Base-by-base conservation (phyloP, 805 yeast genomes). In the Monosporozyma unispora region DNA sequence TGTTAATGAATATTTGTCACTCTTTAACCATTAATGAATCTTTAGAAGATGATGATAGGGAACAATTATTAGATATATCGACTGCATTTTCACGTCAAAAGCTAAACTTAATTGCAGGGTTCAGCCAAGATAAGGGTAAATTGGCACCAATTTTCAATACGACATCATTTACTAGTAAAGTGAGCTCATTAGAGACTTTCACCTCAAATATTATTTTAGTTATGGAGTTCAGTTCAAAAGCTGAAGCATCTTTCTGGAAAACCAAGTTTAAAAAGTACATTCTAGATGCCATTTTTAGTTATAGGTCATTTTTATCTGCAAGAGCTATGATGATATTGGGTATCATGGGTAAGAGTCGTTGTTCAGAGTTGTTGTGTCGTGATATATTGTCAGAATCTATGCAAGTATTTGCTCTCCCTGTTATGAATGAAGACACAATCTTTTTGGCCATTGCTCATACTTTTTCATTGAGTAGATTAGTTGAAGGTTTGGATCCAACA, bases 241-340 rank as follows among this genome's bases (percentile, higher is more conserved):
- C 72, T 8, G 77, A 75, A 43, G 70, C 72, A 39, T 69, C 73
- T 6, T 67, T 73, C 21, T 82, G 87, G 82, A 70, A 78, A 53
- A 68, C 79, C 3, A 74, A 80, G 51, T 84, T 87, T 85, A 75
- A 77, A 51, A 72, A 82, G 23, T 74, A 77, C 54, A 76, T 82
- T 2, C 68, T 81, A 50, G 80, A 78, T 51, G 75, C 84, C 19
- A 79, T 84, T 0, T 79, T 80, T 57, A 66, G 69, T 41, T 63
- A 70, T 3, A 69, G 72, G 28, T 77, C 85, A 0, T 74, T 81
- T 37, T 72, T 84, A 47, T 85, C 84, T 57, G 77, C 78, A 4
- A 70, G 89, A 50, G 85, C 87, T 1, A 66, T 82, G 50, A 66
- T 85, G 48, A 75, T 84, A 9, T 72, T 85, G 16, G 91, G 95